Evolutionary conservation across 148 eudicot species (phyloP).

Genomic region (Rhododendron vialii): DNA sequence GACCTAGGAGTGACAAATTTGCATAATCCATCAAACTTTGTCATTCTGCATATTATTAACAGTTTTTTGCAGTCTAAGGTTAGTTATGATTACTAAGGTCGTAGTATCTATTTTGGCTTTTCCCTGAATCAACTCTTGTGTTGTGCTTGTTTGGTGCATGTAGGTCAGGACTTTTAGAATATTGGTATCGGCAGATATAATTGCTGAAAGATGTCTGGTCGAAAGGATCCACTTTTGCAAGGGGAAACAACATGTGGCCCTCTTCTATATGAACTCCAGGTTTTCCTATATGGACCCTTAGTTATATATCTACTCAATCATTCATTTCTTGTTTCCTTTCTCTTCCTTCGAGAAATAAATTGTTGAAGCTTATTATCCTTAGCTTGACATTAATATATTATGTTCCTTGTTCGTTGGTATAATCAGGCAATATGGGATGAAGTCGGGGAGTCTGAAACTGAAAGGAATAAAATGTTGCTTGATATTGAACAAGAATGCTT

Average conservation of each 20-base stretch:
- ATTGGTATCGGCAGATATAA: constrained; percentile 10
- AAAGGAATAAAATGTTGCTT: constrained; percentile 44
- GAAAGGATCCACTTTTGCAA: constrained; percentile 30
- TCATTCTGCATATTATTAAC: background rate
- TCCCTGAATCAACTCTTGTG: background rate
- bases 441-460: constrained; percentile 50
- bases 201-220: constrained; percentile 28
- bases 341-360: background rate
- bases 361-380: background rate
- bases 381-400: background rate
- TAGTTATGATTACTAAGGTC: background rate
- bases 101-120: background rate
- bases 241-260: constrained; percentile 51
- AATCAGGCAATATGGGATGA: constrained; percentile 62
- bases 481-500: constrained; percentile 61
- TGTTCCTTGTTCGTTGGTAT: background rate
- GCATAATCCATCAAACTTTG: background rate
- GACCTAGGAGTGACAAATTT: background rate
- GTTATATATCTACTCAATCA: background rate
- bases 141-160: background rate
- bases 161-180: background rate
- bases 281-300: constrained; percentile 7
- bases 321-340: background rate
- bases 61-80: background rate
- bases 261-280: constrained; percentile 56